A percentile compares a stretch with the other conserved stretches of the same genome.
These are phyloP conservation scores for Coemansia sp. DNA, from an alignment of 192 early-diverging fungal species.

Conservation along the genomic window DNA sequence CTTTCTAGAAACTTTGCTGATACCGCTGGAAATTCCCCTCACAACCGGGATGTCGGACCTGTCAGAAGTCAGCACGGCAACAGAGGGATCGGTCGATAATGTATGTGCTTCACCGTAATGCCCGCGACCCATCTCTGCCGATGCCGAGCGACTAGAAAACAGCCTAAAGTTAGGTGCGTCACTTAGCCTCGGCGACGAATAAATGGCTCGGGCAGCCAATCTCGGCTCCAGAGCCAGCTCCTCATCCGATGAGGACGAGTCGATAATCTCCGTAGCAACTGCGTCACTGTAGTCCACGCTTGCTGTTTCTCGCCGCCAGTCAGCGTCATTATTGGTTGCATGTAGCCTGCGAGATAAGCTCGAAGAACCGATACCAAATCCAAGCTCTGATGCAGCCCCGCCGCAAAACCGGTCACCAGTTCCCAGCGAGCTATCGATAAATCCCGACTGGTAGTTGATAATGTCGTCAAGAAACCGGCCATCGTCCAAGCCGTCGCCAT, in stretches of 20 bases:
- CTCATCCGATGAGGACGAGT: slow-evolving; percentile 13
- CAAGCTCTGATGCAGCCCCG: background rate
- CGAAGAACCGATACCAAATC: background rate
- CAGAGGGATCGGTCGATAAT: background rate
- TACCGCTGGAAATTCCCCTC: background rate
- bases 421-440: background rate
- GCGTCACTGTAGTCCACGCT: slow-evolving; percentile 14
- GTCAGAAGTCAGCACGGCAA: background rate
- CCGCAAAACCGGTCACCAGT: background rate
- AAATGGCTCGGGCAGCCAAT: background rate
- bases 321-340: background rate
- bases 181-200: background rate
- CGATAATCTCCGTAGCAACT: slow-evolving; percentile 26
- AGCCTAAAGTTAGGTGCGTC: background rate
- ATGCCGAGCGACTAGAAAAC: slow-evolving; percentile 2
- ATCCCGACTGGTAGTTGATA: background rate
- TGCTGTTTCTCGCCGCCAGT: background rate
- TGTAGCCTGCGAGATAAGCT: background rate
- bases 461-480: slow-evolving; percentile 11
- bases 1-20: background rate
- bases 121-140: background rate
- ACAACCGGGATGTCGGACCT: background rate
- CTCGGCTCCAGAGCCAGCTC: background rate
- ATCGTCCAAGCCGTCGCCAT: slow-evolving; percentile 6
- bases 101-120: background rate